A percentile compares a stretch with the other conserved stretches of the same genome.
Conservation (phyloP, 192 early-diverging fungal genomes). For the Coemansia aciculifera region DNA sequence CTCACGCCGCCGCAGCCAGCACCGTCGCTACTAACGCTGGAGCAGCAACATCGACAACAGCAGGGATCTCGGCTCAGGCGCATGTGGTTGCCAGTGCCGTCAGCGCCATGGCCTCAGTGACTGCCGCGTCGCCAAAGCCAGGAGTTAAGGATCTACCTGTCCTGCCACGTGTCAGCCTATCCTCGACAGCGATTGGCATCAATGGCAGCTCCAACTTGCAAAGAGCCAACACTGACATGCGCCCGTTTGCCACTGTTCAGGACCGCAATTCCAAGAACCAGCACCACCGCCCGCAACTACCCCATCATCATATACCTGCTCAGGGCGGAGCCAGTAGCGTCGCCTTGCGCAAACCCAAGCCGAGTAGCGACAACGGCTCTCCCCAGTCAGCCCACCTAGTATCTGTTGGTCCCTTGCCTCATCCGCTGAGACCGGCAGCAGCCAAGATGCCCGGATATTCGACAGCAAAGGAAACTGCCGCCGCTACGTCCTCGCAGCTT, state of each 20-base stretch:
- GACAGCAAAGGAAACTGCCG: slow-evolving; percentile 1
- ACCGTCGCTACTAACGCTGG: neutral
- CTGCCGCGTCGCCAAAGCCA: neutral
- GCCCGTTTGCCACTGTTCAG: slow-evolving; percentile 20
- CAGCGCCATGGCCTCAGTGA: slow-evolving; percentile 2
- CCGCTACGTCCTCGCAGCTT: slow-evolving; percentile 16
- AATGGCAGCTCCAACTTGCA: slow-evolving; percentile 28
- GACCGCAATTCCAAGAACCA: neutral
- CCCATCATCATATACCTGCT: neutral
- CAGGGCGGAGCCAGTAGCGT: slow-evolving; percentile 9
- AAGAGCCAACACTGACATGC: slow-evolving; percentile 44
- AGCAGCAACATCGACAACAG: neutral
- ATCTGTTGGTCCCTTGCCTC: slow-evolving; percentile 1
- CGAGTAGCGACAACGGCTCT: slow-evolving; percentile 10
- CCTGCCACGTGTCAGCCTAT: slow-evolving; percentile 32
- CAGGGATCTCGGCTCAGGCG: neutral
- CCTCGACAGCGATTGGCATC: slow-evolving; percentile 32
- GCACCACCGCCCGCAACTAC: neutral
- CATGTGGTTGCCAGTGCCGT: neutral
- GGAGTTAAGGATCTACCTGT: slow-evolving; percentile 28
- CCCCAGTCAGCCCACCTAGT: slow-evolving; percentile 2
- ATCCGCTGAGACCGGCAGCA: neutral
- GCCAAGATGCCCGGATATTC: neutral
- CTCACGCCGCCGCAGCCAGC: slow-evolving; percentile 9
- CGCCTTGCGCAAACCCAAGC: slow-evolving; percentile 28